Percentiles rank a stretch among this genome's conserved stretches.
phyloP scores from a whole-genome alignment of 1,284 basidiomycete genomes.

The Cryptococcus sp. region DNA sequence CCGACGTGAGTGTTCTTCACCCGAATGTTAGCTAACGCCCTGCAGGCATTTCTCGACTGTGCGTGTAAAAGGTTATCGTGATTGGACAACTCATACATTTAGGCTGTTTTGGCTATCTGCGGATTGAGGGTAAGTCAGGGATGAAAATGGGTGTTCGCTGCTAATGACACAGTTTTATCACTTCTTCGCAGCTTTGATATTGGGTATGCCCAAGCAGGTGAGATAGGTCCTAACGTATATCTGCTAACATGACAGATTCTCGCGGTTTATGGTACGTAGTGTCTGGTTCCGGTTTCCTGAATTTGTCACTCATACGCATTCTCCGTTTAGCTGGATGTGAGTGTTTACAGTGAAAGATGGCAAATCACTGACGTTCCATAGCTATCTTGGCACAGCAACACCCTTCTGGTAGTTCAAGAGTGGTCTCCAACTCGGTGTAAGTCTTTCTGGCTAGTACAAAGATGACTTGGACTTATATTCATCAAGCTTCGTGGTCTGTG shows the following conservation, averaged over 20 bases:
- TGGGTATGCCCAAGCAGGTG: conserved; percentile 67
- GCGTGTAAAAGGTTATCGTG: neutral
- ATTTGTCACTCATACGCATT: too few species aligned
- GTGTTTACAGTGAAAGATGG: too few species aligned
- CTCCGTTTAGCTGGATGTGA: too few species aligned
- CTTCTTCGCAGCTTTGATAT: conserved; percentile 59
- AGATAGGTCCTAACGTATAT: neutral
- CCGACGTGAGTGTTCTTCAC: conserved; percentile 54
- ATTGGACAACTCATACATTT: neutral
- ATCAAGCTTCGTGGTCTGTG: conserved; percentile 5
- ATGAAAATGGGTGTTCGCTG: neutral
- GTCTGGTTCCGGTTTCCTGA: neutral
- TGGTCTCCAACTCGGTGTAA: conserved; percentile 61
- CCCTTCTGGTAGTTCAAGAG: conserved; percentile 14
- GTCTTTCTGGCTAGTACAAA: conserved; percentile 15
- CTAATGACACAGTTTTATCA: neutral
- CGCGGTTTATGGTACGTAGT: conserved; percentile 5
- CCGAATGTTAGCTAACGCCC: neutral
- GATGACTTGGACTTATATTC: neutral
- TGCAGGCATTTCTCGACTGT: conserved; percentile 5
- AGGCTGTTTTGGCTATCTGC: conserved; percentile 5
- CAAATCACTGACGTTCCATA: neutral
- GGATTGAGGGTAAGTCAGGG: neutral
- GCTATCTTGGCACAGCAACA: conserved; percentile 2
- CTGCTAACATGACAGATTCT: conserved; percentile 4